Evolutionary conservation across 2,329 filamentous ascomycete genomes (phyloP), one percentile per base, ranked within the genome.

Genomic region (Talaromyces sp.): DNA sequence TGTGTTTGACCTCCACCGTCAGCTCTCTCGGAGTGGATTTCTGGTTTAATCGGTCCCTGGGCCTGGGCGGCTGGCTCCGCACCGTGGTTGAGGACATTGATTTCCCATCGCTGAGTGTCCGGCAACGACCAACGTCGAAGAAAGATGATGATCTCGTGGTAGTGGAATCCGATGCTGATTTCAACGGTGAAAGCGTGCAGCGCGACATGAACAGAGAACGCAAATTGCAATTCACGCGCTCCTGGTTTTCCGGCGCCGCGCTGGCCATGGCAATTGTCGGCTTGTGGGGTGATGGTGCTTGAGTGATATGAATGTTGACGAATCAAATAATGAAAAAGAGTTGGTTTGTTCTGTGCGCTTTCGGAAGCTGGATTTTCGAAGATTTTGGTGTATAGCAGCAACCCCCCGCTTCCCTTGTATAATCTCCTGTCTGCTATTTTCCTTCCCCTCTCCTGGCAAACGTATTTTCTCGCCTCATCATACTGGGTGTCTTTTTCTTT

Each of bases 1-100:
- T 91, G 14, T 86, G 87, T 2, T 76, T 91, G 27, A 82, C 92
- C 60, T 72, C 79, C 1, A 76, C 79, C 14, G 63, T 77, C 29
- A 71, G 74, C 68, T 64, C 75, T 41, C 72, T 74, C 62, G 80
- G 80, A 63, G 83, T 90, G 79, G 88, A 91, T 72, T 83, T 85
- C 52, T 90, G 85, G 80, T 90, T 89, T 75, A 88, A 91, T 75
- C 83, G 89, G 10, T 77, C 89, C 26, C 80, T 82, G 50, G 80
- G 85, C 29, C 74, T 78, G 54, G 67, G 68, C 61, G 65, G 66
- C 38, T 74, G 74, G 74, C 35, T 63, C 17, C 61, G 69, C 57
- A 68, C 65, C 32, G 56, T 70, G 9, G 51, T 71, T 68, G 81
- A 81, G 74, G 85, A 83, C 31, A 67, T 63, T 19, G 70, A 67